Conservation (phyloP, 805 yeast genomes). For the Starmerella floris region DNA sequence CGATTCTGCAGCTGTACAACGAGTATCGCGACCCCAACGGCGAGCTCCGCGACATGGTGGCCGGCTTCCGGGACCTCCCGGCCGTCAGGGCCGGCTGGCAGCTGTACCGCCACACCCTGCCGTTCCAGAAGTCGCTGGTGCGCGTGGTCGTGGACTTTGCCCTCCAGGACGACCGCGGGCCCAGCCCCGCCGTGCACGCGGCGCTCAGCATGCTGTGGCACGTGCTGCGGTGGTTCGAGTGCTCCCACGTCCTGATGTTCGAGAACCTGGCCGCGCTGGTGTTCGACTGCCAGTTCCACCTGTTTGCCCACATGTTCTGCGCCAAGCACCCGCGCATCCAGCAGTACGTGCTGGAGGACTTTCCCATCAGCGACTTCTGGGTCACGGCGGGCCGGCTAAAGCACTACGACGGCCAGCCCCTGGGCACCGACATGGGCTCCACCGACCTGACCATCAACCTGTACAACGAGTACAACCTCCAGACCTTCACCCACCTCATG, state of each 20-base stretch:
- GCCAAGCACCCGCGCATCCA: conserved; percentile 20
- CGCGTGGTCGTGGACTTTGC: conserved; percentile 52
- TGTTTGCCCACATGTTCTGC: conserved; percentile 28
- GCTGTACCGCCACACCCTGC: conserved; percentile 42
- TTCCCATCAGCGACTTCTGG: conserved; percentile 2
- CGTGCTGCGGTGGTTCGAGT: conserved; percentile 64
- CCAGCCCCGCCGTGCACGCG: conserved; percentile 12
- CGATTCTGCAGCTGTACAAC: conserved; percentile 53
- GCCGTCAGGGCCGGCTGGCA: conserved; percentile 41
- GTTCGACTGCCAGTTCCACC: conserved; percentile 54
- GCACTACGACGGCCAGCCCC: conserved; percentile 3
- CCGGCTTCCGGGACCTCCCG: neutral
- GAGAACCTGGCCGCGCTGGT: conserved; percentile 60
- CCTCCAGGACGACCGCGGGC: conserved; percentile 12
- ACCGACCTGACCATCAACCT: conserved; percentile 10
- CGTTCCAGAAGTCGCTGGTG: conserved; percentile 49
- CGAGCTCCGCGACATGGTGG: neutral
- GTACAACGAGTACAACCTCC: conserved; percentile 21
- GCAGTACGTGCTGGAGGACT: conserved; percentile 10
- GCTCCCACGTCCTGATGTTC: conserved; percentile 62
- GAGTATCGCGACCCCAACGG: neutral
- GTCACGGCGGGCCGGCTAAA: neutral
- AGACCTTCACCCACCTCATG: conserved; percentile 36
- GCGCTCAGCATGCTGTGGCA: conserved; percentile 21
- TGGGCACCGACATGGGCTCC: conserved; percentile 6